Evolutionary conservation across 345 rosid genomes (phyloP), one percentile per base, ranked within the genome.

Genomic region (Hypericum perforatum): DNA sequence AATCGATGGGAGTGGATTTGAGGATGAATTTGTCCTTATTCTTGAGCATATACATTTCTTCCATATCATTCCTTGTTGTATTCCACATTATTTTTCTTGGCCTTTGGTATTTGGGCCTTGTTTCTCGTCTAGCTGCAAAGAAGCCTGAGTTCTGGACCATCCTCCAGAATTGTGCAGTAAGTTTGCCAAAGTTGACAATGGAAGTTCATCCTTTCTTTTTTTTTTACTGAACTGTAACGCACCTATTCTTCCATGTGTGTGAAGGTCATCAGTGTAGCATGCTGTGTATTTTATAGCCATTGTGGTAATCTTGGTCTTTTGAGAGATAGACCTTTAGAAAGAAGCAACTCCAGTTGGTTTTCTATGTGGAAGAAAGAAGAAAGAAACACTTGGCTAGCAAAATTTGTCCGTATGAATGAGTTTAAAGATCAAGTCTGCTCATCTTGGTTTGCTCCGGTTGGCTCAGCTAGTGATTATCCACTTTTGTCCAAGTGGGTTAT

Each of bases 391-490:
- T 88, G 75, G 94, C 73, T 92, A 58, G 70, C 80, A 12, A 80
- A 80, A 59, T 79, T 92, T 53, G 44, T 88, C 62, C 85, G 72
- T 38, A 80, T 92, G 77, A 74, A 76, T 56, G 94, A 92, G 82
- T 75, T 85, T 68, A 92, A 92, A 78, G 89, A 92, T 58, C 83
- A 88, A 72, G 86, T 92, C 43, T 92, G 98, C 72, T 85, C 84
- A 7, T 92, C 98, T 49, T 92, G 98, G 98, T 92, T 92, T 78
- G 96, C 97, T 66, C 96, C 98, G 6, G 98, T 92, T 69, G 98
- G 98, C 52, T 85, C 95, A 67, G 98, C 97, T 16, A 83, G 90
- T 74, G 98, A 92, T 64, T 92, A 92, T 78, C 98, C 98, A 41
- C 85, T 92, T 57, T 59, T 92, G 56, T 88, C 98, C 39, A 92